Percentiles rank a stretch among this genome's conserved stretches.
Conservation (phyloP, 331 rosid species). For the Arachis monticola region DNA sequence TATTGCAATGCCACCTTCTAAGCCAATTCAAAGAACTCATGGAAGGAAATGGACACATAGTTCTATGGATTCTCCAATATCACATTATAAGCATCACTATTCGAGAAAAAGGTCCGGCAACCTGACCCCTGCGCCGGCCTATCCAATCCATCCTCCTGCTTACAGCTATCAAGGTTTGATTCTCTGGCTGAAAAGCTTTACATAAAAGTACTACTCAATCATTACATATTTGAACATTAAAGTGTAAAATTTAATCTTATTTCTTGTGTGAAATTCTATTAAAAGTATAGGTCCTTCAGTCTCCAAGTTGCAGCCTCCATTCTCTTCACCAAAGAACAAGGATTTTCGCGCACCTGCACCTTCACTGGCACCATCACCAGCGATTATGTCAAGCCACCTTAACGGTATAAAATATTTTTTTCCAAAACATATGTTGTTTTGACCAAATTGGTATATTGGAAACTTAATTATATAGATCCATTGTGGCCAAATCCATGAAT, state of each 20-base stretch:
- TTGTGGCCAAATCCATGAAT: too few species aligned
- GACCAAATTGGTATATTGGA: too few species aligned
- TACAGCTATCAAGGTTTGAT: constrained; percentile 62
- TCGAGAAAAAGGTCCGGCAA: constrained; percentile 43
- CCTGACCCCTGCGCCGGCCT: constrained; percentile 48
- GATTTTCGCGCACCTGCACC: constrained; percentile 49
- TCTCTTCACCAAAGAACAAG: constrained; percentile 50
- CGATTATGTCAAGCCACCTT: constrained; percentile 46
- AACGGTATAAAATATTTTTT: constrained; percentile 51
- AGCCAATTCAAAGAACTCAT: constrained; percentile 42
- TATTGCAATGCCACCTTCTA: constrained; percentile 66
- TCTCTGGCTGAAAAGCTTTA: constrained; percentile 20
- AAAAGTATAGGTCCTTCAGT: constrained; percentile 54
- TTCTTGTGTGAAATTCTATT: constrained; percentile 29
- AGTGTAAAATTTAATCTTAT: constrained; percentile 26
- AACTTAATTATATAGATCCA: background rate
- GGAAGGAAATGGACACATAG: constrained; percentile 51
- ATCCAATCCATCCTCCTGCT: constrained; percentile 48
- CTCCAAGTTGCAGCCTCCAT: constrained; percentile 57
- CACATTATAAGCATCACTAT: constrained; percentile 53
- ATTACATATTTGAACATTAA: background rate
- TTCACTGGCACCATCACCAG: constrained; percentile 57
- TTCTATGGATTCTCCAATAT: constrained; percentile 51
- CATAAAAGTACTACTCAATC: background rate
- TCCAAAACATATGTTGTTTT: background rate